A percentile compares a stretch with the other conserved stretches of the same genome.
These are phyloP conservation scores for Naganishia vishniacii DNA, from an alignment of 768 basidiomycete species.

Conservation along the genomic window DNA sequence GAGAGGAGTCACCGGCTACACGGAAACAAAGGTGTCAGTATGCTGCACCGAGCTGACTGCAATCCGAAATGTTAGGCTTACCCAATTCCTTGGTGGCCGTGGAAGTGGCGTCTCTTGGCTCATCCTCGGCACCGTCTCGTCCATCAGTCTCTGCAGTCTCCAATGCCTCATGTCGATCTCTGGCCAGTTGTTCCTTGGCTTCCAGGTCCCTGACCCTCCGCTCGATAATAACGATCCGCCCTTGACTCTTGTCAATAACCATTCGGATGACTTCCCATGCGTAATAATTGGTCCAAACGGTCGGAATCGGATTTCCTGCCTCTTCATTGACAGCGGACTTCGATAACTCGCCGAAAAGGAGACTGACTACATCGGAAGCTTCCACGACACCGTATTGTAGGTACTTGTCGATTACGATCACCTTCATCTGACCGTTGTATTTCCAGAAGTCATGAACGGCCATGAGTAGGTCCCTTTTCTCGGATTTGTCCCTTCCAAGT, in stretches of 20 bases:
- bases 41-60: too few relatives aligned
- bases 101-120: neutral
- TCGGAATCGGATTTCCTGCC: slow-evolving; percentile 41
- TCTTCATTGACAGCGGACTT: slow-evolving; percentile 45
- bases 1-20: slow-evolving; percentile 31
- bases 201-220: slow-evolving; percentile 67
- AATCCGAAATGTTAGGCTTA: slow-evolving; percentile 27
- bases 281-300: slow-evolving; percentile 54
- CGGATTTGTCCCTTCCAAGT: slow-evolving; percentile 57
- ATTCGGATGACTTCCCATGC: slow-evolving; percentile 75
- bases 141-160: slow-evolving; percentile 28
- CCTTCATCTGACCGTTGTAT: slow-evolving; percentile 74
- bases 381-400: slow-evolving; percentile 98
- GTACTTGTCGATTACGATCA: slow-evolving; percentile 92
- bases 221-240: slow-evolving; percentile 71
- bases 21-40: neutral
- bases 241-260: slow-evolving; percentile 84
- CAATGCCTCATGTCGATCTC: slow-evolving; percentile 55
- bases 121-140: neutral
- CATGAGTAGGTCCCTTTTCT: slow-evolving; percentile 58
- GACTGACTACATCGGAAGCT: slow-evolving; percentile 79
- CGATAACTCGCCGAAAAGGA: slow-evolving; percentile 59
- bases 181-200: slow-evolving; percentile 82
- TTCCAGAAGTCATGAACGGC: slow-evolving; percentile 76
- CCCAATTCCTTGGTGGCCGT: neutral